Conservation (phyloP, 2,329 filamentous ascomycete species). For the Hymenoscyphus infarciens region DNA sequence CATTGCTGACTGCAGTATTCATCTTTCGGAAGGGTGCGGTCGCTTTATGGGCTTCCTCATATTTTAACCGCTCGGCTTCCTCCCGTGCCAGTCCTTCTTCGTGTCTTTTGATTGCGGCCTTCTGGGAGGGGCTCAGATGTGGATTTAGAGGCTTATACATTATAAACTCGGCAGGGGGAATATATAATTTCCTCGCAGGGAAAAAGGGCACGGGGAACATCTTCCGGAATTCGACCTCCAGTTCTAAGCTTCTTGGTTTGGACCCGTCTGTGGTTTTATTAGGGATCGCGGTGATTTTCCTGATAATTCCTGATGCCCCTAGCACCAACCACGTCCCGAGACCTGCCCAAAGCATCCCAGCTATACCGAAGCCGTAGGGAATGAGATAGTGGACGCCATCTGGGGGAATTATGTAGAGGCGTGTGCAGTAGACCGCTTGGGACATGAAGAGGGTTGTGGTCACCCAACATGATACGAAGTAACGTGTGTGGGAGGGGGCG, state of each 20-base stretch:
- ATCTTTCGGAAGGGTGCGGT: no score
- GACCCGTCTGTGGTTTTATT: constrained; percentile 3
- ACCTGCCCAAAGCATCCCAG: constrained; percentile 56
- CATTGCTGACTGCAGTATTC: not conserved
- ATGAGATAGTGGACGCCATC: constrained; percentile 54
- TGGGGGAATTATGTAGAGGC: constrained; percentile 47
- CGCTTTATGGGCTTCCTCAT: not conserved
- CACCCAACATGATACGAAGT: constrained; percentile 57
- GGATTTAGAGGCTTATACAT: constrained; percentile 31
- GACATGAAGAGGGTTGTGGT: constrained; percentile 51
- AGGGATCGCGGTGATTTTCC: constrained; percentile 34
- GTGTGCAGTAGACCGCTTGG: constrained; percentile 50
- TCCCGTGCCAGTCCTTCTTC: constrained; percentile 36
- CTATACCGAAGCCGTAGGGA: constrained; percentile 51
- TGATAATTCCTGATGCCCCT: constrained; percentile 56
- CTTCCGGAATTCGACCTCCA: constrained; percentile 47
- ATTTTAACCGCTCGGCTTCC: constrained; percentile 28
- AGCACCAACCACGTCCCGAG: constrained; percentile 59
- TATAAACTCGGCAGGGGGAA: constrained; percentile 24
- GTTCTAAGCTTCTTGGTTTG: constrained; percentile 36
- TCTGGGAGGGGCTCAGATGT: constrained; percentile 23
- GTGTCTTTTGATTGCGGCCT: constrained; percentile 27
- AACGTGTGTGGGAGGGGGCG: constrained; percentile 60
- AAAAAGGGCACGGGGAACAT: constrained; percentile 33
- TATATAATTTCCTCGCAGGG: constrained; percentile 24